Evolutionary conservation across 208 protist genomes (phyloP).

Genomic region (Crithidia mellificae): DNA sequence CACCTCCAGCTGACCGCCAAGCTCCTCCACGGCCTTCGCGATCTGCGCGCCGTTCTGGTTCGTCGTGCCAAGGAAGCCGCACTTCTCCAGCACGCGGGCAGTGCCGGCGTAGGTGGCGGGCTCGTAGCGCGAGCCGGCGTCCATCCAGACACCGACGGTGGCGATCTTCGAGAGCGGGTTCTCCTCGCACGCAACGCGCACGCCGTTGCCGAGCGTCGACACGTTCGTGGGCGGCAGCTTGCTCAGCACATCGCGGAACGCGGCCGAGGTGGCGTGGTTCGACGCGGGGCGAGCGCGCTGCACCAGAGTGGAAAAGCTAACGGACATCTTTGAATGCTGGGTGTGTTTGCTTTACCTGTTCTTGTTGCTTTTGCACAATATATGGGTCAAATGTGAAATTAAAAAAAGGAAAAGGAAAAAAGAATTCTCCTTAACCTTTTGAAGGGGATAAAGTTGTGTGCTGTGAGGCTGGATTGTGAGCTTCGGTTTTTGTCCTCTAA

Average conservation of each 20-base stretch:
- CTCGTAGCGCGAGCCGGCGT: conserved; percentile 96
- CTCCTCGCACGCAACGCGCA: conserved; percentile 96
- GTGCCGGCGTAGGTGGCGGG: conserved; percentile 94
- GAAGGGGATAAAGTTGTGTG: neutral
- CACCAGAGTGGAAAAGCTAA: conserved; percentile 84
- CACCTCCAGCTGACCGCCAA: conserved; percentile 96
- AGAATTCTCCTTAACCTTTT: too few species aligned
- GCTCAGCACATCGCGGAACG: conserved; percentile 69
- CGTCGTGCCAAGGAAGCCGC: conserved; percentile 96
- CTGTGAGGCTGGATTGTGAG: neutral
- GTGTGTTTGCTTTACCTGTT: too few species aligned
- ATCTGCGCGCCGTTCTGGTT: conserved; percentile 87
- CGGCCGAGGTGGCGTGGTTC: conserved; percentile 63
- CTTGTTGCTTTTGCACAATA: too few species aligned
- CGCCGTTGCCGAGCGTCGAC: conserved; percentile 92
- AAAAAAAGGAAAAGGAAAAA: too few species aligned
- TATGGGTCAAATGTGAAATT: too few species aligned
- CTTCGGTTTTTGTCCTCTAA: conserved; percentile 17
- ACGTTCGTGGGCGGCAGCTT: conserved; percentile 90
- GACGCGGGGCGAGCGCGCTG: conserved; percentile 80
- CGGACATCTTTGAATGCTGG: conserved; percentile 55
- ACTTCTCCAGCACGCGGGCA: conserved; percentile 98
- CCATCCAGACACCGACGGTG: conserved; percentile 97
- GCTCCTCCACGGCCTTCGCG: conserved; percentile 94
- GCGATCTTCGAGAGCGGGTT: conserved; percentile 88